Evolutionary conservation across 352 stramenopile genomes (phyloP).

Genomic region (Phytopythium oedochilum): DNA sequence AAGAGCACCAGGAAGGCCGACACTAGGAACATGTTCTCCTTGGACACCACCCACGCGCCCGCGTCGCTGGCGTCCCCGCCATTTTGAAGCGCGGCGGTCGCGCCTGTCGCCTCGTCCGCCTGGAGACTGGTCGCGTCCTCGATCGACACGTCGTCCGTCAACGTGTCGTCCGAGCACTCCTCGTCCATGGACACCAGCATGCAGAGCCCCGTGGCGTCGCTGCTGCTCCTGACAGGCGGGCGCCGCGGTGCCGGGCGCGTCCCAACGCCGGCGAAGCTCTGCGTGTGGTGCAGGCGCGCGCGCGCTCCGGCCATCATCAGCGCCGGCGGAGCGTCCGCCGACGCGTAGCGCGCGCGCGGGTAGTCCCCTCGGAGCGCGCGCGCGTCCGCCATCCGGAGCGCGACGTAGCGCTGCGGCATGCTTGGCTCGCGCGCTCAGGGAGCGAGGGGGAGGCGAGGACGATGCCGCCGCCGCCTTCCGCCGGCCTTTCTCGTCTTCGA

Average conservation of each 20-base stretch:
- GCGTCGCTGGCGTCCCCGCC: not conserved
- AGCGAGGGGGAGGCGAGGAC: not conserved
- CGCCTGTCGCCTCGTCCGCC: not conserved
- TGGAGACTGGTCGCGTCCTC: not conserved
- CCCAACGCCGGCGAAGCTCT: not conserved
- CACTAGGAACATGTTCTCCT: conserved; percentile 60
- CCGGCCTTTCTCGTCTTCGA: not conserved
- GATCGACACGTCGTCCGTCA: not conserved
- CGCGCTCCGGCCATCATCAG: not conserved
- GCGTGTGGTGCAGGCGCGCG: not conserved
- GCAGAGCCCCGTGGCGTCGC: not conserved
- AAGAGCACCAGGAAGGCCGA: conserved; percentile 54
- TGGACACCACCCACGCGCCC: conserved; percentile 28
- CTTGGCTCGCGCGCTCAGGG: conserved; percentile 3
- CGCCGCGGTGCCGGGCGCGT: not conserved
- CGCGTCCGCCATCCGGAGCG: conserved; percentile 25
- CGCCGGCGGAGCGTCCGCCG: not conserved
- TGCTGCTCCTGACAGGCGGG: not conserved
- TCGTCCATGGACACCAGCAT: not conserved
- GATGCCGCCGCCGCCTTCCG: too few species aligned
- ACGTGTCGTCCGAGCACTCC: not conserved
- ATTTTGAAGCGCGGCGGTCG: not conserved
- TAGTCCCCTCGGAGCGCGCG: conserved; percentile 11
- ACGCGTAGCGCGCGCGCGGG: not conserved
- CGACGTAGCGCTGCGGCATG: conserved; percentile 24